phyloP scores from a whole-genome alignment of 768 basidiomycete species.

The Russula vinacea region DNA sequence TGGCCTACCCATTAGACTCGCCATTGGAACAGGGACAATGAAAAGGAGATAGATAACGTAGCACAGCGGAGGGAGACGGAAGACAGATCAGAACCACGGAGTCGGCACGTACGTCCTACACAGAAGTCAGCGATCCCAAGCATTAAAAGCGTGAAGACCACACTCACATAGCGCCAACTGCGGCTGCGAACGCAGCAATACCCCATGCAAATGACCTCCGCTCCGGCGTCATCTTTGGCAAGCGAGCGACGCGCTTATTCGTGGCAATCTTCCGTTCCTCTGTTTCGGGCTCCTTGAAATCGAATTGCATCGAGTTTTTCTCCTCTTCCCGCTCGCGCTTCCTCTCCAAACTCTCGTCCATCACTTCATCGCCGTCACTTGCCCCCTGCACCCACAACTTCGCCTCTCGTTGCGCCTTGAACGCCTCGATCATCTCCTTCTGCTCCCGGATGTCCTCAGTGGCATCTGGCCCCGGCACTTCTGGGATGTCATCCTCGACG shows the following conservation, averaged over 20 bases:
- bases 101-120: slow-evolving; percentile 58
- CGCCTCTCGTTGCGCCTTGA: slow-evolving; percentile 62
- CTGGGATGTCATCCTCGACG: slow-evolving; percentile 55
- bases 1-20: slow-evolving; percentile 15
- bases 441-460: slow-evolving; percentile 74
- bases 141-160: slow-evolving; percentile 10
- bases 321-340: slow-evolving; percentile 59
- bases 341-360: slow-evolving; percentile 24
- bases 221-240: slow-evolving; percentile 54
- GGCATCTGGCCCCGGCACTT: slow-evolving; percentile 57
- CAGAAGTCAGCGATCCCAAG: slow-evolving; percentile 9
- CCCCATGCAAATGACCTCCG: slow-evolving; percentile 82
- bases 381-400: slow-evolving; percentile 31
- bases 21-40: slow-evolving; percentile 10
- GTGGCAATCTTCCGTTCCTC: slow-evolving; percentile 56
- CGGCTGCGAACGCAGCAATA: slow-evolving; percentile 76
- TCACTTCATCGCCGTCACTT: slow-evolving; percentile 32
- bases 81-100: slow-evolving; percentile 46
- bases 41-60: slow-evolving; percentile 14
- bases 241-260: slow-evolving; percentile 60
- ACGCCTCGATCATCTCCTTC: slow-evolving; percentile 65
- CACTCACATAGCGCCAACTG: slow-evolving; percentile 76
- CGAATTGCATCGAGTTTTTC: slow-evolving; percentile 50
- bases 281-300: slow-evolving; percentile 65
- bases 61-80: not conserved